phyloP scores from a whole-genome alignment of 2,329 filamentous ascomycete genomes.

The Microthyrium microscopicum region DNA sequence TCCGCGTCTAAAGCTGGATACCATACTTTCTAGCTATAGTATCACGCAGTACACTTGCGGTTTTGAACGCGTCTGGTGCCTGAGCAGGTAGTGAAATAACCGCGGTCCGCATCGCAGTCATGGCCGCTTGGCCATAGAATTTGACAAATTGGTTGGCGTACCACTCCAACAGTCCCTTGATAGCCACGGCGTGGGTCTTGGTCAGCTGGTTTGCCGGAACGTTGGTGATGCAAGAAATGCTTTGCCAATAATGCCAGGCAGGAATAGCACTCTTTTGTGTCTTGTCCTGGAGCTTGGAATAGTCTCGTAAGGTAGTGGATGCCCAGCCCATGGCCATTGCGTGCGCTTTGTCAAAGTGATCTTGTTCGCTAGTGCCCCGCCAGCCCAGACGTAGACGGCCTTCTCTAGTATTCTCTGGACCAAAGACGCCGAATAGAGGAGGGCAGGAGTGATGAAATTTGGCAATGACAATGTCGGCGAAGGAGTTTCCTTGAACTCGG shows the following conservation, averaged over 20 bases:
- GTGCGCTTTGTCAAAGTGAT: conserved; percentile 68
- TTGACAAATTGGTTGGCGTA: conserved; percentile 59
- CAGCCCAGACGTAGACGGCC: conserved; percentile 59
- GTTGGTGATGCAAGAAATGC: conserved; percentile 60
- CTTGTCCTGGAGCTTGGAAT: conserved; percentile 48
- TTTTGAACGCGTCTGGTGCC: no score
- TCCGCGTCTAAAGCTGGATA: no score
- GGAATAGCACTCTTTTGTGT: conserved; percentile 54
- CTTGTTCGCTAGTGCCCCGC: conserved; percentile 36
- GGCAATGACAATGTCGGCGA: conserved; percentile 73
- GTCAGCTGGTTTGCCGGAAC: conserved; percentile 40
- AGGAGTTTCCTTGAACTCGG: conserved; percentile 46
- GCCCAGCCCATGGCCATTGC: conserved; percentile 75
- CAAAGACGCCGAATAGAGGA: conserved; percentile 68
- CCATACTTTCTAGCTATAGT: no score
- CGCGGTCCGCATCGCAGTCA: conserved; percentile 53
- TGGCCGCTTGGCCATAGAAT: conserved; percentile 63
- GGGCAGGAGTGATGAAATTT: conserved; percentile 73
- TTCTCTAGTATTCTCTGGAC: conserved; percentile 53
- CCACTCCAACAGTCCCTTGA: conserved; percentile 39
- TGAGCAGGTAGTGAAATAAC: no score
- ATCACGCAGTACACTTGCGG: no score
- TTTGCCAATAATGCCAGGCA: conserved; percentile 66
- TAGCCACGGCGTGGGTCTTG: conserved; percentile 29
- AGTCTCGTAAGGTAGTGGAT: conserved; percentile 67